These are phyloP conservation scores for Eimeria praecox DNA, from an alignment of 169 alveolate genomes.

Conservation along the genomic window DNA sequence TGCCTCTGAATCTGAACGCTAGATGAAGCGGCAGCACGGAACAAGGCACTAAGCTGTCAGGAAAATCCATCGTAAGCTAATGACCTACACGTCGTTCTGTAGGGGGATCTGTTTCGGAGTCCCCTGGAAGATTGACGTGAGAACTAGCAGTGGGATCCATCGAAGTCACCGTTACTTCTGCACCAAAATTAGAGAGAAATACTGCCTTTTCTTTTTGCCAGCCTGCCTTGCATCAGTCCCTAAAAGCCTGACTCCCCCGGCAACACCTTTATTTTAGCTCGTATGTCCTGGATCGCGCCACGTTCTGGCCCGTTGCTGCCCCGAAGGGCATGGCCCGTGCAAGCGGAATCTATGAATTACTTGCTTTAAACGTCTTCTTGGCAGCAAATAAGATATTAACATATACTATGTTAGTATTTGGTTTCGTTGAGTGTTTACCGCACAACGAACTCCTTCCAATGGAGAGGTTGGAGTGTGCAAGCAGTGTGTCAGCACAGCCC, in stretches of 20 bases:
- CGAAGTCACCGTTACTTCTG: background rate
- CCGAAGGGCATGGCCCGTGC: background rate
- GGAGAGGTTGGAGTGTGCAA: background rate
- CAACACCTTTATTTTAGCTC: background rate
- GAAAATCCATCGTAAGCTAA: background rate
- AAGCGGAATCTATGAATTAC: background rate
- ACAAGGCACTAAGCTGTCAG: background rate
- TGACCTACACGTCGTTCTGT: constrained; percentile 3
- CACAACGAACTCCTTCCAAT: background rate
- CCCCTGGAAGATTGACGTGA: background rate
- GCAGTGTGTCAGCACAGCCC: constrained; percentile 13
- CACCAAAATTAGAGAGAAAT: background rate
- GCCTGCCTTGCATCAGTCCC: background rate
- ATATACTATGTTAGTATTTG: background rate
- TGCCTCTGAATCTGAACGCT: background rate
- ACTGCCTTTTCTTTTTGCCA: background rate
- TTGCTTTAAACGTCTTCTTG: background rate
- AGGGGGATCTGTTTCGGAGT: constrained; percentile 19
- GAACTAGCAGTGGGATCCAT: constrained; percentile 20
- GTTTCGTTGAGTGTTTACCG: background rate
- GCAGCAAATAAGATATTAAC: background rate
- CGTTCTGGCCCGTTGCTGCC: background rate
- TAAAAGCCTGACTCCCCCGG: background rate
- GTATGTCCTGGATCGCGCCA: background rate
- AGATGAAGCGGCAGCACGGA: background rate